Conservation (phyloP, 2,329 filamentous ascomycete species). For the Bipolaris zeicola region DNA sequence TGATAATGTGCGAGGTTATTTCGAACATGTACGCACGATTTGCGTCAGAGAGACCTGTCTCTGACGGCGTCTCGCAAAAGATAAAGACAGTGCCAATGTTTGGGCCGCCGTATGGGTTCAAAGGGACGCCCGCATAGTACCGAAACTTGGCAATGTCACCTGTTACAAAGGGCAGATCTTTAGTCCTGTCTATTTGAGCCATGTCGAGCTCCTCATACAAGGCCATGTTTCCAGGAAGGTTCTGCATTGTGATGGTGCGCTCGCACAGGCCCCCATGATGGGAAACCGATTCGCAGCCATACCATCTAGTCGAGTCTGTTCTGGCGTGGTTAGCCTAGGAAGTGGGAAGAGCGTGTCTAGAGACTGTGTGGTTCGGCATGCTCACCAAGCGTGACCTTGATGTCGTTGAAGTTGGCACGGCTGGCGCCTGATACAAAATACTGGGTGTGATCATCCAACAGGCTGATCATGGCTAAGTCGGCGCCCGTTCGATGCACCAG, state of each 20-base stretch:
- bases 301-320: conserved; percentile 13
- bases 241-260: conserved; percentile 11
- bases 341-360: not conserved
- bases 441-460: conserved; percentile 13
- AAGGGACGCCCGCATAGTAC: conserved; percentile 11
- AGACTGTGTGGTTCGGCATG: not conserved
- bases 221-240: conserved; percentile 10
- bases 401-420: conserved; percentile 4
- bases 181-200: conserved; percentile 9
- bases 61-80: conserved; percentile 8
- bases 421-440: conserved; percentile 15
- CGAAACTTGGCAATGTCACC: conserved; percentile 12
- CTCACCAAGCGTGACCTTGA: conserved; percentile 12
- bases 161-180: conserved; percentile 9
- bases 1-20: conserved; percentile 8
- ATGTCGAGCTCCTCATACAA: conserved; percentile 13
- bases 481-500: conserved; percentile 9
- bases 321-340: not conserved
- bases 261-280: conserved; percentile 14
- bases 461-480: conserved; percentile 12
- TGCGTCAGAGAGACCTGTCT: conserved; percentile 1
- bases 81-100: conserved; percentile 11
- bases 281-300: conserved; percentile 14
- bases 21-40: conserved; percentile 7
- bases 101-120: conserved; percentile 12